Evolutionary conservation across 2,329 filamentous ascomycete genomes (phyloP), one percentile per base, ranked within the genome.

Genomic region (Fusarium sp.): DNA sequence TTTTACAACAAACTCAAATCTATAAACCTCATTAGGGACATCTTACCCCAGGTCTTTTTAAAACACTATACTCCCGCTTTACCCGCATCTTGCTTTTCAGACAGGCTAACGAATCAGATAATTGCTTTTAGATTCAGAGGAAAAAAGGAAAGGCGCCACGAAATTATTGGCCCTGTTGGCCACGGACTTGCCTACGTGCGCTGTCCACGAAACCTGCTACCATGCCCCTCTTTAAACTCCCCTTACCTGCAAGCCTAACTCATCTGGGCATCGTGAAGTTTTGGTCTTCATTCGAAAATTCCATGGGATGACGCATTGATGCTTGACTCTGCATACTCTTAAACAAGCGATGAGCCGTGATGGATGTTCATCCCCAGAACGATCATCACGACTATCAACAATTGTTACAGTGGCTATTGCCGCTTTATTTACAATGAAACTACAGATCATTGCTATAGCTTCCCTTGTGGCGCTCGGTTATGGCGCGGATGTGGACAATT

Each of bases 221-320:
- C 40, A 51, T 32, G 56, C 56, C 62, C 56, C 37, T 51, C 56
- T 42, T 66, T 46, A 61, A 32, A 16, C 18, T 47, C 34, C 18
- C 10, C n/a, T 29, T 54, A 40, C 30, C 56, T 30, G 12, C 16
- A 55, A 11, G 44, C 2, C 55, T 67, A 67, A 62, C 64, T 52
- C 11, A 24, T 49, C 46, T 29, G 40, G 56, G 55, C 13, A 67
- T 67, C 56, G 62, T 62, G 11, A 7, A 24, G 24, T 32, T 27
- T n/a, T n/a, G 13, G 29, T 29, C 18, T 62, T 46, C 22, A 29
- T 42, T 29, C 7, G 3, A 25, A 13, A 25, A 13, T 40, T 40
- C 32, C 7, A 6, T 25, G 18, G 18, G 25, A 64, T 68, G 65
- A 69, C 66, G 65, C 66, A 59, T 61, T 20, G 60, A 57, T 55